Evolutionary conservation across 148 eudicot genomes (phyloP).

Genomic region (Rhododendron ovatum): DNA sequence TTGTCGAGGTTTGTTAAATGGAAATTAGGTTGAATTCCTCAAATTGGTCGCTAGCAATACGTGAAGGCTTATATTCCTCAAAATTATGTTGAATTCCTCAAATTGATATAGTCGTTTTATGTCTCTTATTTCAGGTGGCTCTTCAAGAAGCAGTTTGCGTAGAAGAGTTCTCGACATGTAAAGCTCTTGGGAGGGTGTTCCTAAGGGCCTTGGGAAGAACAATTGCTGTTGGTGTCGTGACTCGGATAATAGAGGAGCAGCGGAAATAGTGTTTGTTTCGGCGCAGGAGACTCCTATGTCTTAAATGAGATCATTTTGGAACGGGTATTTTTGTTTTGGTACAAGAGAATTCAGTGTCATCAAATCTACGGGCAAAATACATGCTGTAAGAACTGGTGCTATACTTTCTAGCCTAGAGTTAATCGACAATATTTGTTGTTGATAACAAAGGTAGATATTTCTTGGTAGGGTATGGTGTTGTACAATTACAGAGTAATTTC

Average conservation of each 20-base stretch:
- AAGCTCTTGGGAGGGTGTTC: constrained; percentile 77
- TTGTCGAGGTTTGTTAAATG: constrained; percentile 61
- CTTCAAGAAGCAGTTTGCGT: constrained; percentile 67
- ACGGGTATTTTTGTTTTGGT: not conserved
- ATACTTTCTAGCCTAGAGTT: not conserved
- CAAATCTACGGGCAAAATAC: not conserved
- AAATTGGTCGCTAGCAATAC: not conserved
- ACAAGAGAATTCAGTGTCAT: not conserved
- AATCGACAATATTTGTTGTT: not conserved
- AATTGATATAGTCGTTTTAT: not conserved
- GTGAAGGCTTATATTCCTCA: not conserved
- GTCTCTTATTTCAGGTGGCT: constrained; percentile 48
- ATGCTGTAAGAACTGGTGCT: not conserved
- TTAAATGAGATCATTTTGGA: not conserved
- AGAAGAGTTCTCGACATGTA: constrained; percentile 57
- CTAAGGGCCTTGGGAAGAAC: constrained; percentile 87
- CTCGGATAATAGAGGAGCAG: constrained; percentile 37
- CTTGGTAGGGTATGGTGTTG: not conserved
- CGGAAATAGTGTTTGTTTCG: not conserved
- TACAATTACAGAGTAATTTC: not conserved
- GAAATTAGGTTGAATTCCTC: not conserved
- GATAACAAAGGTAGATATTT: not conserved
- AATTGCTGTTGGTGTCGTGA: constrained; percentile 74
- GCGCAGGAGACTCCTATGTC: not conserved
- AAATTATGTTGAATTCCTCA: not conserved